phyloP scores from a whole-genome alignment of 345 rosid species.

The Salix exigua region DNA sequence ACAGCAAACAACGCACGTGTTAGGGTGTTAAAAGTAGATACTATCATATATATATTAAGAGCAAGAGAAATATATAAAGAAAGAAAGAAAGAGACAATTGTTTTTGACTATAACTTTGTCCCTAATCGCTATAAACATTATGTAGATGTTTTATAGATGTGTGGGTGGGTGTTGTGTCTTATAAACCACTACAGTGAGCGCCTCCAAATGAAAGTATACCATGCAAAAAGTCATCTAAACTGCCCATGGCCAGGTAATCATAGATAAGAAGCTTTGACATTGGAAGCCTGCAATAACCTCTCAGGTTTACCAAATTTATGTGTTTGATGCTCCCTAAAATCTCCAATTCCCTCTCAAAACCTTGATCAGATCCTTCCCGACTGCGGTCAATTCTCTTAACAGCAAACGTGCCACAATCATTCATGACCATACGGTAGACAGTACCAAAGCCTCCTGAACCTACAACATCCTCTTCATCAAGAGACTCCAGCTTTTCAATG shows the following conservation, averaged over 20 bases:
- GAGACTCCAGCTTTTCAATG: conserved; percentile 89
- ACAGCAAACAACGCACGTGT: neutral
- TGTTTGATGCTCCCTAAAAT: conserved; percentile 94
- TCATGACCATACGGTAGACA: conserved; percentile 96
- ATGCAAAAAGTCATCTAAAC: conserved; percentile 88
- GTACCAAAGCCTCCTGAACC: conserved; percentile 99
- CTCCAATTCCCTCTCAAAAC: conserved; percentile 89
- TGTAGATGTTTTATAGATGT: too few relatives aligned
- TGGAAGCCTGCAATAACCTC: conserved; percentile 91
- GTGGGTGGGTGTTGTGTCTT: neutral
- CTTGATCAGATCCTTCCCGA: conserved; percentile 89
- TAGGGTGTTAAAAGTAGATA: neutral
- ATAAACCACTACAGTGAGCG: neutral
- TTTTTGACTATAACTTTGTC: too few relatives aligned
- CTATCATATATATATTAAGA: too few relatives aligned
- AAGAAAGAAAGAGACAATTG: too few relatives aligned
- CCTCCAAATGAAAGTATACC: conserved; percentile 34
- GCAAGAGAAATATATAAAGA: too few relatives aligned
- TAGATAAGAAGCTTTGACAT: conserved; percentile 83
- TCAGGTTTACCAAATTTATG: conserved; percentile 82
- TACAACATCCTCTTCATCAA: conserved; percentile 86
- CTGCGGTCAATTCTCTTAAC: conserved; percentile 83
- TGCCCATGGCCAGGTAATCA: conserved; percentile 84
- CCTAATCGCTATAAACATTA: too few relatives aligned
- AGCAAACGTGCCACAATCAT: conserved; percentile 95